Evolutionary conservation across 208 protist species (phyloP).

Genomic region (Phytomonas francai): DNA sequence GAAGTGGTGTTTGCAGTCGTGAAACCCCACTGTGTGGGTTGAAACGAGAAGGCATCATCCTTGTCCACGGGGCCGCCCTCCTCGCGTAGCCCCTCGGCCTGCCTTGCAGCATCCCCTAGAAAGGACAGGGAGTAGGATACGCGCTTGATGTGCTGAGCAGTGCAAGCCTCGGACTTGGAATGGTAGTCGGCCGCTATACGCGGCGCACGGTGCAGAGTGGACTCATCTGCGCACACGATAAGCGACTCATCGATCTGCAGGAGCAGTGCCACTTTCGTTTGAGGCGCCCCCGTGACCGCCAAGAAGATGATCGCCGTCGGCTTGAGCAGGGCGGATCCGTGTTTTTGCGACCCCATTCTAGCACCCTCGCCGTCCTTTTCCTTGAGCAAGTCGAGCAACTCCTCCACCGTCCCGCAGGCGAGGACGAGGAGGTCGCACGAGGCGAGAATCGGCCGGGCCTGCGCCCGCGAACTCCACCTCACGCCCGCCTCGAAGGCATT

Average conservation of each 20-base stretch:
- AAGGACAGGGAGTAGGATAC: constrained; percentile 31
- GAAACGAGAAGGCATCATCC: neutral
- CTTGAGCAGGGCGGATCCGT: constrained; percentile 6
- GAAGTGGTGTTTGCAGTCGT: neutral
- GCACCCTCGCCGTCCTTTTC: constrained; percentile 1
- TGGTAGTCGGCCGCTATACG: constrained; percentile 4
- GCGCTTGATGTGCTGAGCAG: constrained; percentile 14
- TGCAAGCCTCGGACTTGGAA: constrained; percentile 1
- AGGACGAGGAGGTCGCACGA: constrained; percentile 54
- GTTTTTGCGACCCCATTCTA: neutral
- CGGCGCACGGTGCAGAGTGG: constrained; percentile 3
- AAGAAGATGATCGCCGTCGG: constrained; percentile 50
- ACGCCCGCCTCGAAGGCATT: neutral
- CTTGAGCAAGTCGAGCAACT: constrained; percentile 43
- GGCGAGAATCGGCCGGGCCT: constrained; percentile 21
- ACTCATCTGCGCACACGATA: constrained; percentile 31
- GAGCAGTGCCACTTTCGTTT: constrained; percentile 41
- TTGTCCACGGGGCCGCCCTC: neutral
- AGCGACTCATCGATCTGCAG: constrained; percentile 36
- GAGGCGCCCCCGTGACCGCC: constrained; percentile 38
- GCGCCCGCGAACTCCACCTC: constrained; percentile 20
- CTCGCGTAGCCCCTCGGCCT: constrained; percentile 19
- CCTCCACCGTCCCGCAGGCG: constrained; percentile 38
- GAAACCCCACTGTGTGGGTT: neutral
- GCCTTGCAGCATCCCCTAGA: constrained; percentile 17